Conservation (phyloP, 164 flowering plant genomes). For the Umbellularia californica region DNA sequence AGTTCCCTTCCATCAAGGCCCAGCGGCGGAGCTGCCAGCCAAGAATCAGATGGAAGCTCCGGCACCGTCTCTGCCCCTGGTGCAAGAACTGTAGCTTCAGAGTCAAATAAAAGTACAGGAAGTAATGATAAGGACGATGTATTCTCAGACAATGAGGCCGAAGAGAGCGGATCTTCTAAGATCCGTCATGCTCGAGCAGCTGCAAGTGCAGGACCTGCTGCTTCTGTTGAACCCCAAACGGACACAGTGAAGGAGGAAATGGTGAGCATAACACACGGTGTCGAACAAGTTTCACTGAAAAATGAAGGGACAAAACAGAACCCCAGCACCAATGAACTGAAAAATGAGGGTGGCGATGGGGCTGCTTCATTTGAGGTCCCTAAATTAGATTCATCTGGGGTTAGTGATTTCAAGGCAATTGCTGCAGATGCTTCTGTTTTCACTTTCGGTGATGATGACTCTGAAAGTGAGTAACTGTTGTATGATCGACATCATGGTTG, state of each 20-base stretch:
- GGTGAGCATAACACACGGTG: conserved; percentile 32
- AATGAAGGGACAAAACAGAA: conserved; percentile 18
- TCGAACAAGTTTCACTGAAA: conserved; percentile 49
- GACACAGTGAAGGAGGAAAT: conserved; percentile 30
- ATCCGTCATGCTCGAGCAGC: conserved; percentile 26
- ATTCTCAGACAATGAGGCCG: conserved; percentile 79
- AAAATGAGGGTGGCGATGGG: conserved; percentile 23
- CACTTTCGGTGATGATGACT: conserved; percentile 87
- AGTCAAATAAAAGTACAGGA: conserved; percentile 31
- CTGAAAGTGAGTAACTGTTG: conserved; percentile 59
- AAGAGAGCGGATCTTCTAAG: conserved; percentile 48
- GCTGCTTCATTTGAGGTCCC: conserved; percentile 31
- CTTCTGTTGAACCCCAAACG: conserved; percentile 20
- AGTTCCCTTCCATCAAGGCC: conserved; percentile 30
- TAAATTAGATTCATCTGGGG: conserved; percentile 19
- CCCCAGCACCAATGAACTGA: conserved; percentile 24
- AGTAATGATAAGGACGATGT: conserved; percentile 74
- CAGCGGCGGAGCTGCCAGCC: conserved; percentile 27
- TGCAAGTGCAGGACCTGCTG: conserved; percentile 6
- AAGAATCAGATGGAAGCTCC: conserved; percentile 43
- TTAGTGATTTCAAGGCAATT: conserved; percentile 73
- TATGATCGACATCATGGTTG: neutral
- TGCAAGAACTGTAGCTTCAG: conserved; percentile 23
- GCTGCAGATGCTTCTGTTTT: conserved; percentile 99
- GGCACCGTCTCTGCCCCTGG: conserved; percentile 26